Conservation (phyloP, 805 yeast species). For the Suhomyces prunicola region DNA sequence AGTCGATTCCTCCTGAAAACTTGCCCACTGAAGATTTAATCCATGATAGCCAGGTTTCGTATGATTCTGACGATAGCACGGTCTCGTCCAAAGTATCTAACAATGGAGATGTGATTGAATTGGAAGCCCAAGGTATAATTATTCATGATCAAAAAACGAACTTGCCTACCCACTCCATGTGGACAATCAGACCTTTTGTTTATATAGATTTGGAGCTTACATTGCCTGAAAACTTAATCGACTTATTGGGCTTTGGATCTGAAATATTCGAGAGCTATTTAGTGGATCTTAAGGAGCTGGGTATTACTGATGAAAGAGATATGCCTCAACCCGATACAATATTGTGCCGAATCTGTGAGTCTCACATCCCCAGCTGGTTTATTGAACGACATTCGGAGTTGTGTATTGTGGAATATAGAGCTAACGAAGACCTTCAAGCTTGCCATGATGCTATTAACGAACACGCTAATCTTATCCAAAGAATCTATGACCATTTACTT, state of each 20-base stretch:
- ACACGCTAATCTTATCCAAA: slow-evolving; percentile 52
- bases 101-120: slow-evolving; percentile 61
- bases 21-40: background rate
- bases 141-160: slow-evolving; percentile 59
- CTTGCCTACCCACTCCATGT: slow-evolving; percentile 79
- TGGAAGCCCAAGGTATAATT: slow-evolving; percentile 92
- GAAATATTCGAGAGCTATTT: slow-evolving; percentile 78
- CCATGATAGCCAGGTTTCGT: slow-evolving; percentile 2
- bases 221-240: slow-evolving; percentile 66
- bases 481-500: slow-evolving; percentile 40
- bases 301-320: slow-evolving; percentile 57
- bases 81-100: slow-evolving; percentile 39
- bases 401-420: slow-evolving; percentile 80
- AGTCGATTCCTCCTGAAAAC: background rate
- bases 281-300: slow-evolving; percentile 58
- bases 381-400: slow-evolving; percentile 85
- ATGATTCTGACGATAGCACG: slow-evolving; percentile 10
- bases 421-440: slow-evolving; percentile 70
- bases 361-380: slow-evolving; percentile 93
- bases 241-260: slow-evolving; percentile 84
- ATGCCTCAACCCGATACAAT: slow-evolving; percentile 81
- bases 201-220: slow-evolving; percentile 63
- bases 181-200: slow-evolving; percentile 81
- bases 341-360: slow-evolving; percentile 90
- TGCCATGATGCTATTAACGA: slow-evolving; percentile 76